These are phyloP conservation scores for Haplographium delicatum DNA, from an alignment of 495 filamentous ascomycete species.

Conservation along the genomic window DNA sequence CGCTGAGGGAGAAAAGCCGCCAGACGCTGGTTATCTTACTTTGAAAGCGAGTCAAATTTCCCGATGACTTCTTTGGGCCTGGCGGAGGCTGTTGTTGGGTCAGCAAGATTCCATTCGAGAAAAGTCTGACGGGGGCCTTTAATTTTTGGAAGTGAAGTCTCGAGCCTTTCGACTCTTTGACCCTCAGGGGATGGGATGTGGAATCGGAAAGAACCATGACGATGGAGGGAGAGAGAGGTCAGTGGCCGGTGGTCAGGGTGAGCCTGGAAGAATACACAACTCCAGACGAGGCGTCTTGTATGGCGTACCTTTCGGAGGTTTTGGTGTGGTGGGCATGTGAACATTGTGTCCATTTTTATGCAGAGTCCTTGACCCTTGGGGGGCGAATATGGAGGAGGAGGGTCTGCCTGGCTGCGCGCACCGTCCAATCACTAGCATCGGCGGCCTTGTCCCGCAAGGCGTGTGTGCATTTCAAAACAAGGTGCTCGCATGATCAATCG, in stretches of 20 bases:
- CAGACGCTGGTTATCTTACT: conserved; percentile 16
- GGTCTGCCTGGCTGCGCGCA: not conserved
- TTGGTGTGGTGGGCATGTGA: conserved; percentile 3
- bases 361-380: not conserved
- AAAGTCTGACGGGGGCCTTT: conserved; percentile 1
- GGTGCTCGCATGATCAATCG: conserved; percentile 25
- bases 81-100: not conserved
- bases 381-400: not conserved
- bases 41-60: conserved; percentile 21
- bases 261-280: too few species aligned
- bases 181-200: too few species aligned
- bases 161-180: not conserved
- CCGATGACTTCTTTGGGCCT: conserved; percentile 1
- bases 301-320: too few species aligned
- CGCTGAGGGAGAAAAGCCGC: not conserved
- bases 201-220: too few species aligned
- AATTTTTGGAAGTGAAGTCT: not conserved
- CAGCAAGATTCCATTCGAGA: not conserved
- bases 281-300: too few species aligned
- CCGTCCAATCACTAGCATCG: conserved; percentile 7
- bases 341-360: not conserved
- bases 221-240: too few species aligned
- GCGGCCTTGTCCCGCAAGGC: conserved; percentile 15
- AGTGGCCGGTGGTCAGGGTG: too few species aligned
- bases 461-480: conserved; percentile 11